Evolutionary conservation across 1,284 basidiomycete genomes (phyloP).

Genomic region (Ceratobasidium sp.): DNA sequence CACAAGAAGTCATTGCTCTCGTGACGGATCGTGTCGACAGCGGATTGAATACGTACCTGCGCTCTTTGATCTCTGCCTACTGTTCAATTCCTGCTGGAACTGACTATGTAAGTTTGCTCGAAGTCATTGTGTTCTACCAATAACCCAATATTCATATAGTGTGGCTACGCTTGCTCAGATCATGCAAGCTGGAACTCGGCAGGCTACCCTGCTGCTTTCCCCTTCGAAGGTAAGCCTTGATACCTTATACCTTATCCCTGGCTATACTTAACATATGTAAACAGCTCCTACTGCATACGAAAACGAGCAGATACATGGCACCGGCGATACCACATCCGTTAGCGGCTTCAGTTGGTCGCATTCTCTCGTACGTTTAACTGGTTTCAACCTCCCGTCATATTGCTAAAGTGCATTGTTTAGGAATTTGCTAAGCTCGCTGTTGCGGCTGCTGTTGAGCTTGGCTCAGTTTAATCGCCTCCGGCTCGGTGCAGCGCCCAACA

Average conservation of each 20-base stretch:
- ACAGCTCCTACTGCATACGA: constrained; percentile 50
- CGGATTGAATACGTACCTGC: constrained; percentile 61
- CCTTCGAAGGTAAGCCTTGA: constrained; percentile 53
- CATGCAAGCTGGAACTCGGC: constrained; percentile 62
- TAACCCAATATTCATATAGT: constrained; percentile 55
- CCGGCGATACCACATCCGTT: constrained; percentile 65
- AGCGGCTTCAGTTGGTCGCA: constrained; percentile 67
- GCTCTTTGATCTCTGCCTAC: constrained; percentile 48
- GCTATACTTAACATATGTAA: constrained; percentile 50
- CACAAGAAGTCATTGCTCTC: constrained; percentile 65
- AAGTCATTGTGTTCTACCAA: constrained; percentile 6
- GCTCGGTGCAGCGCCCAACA: not conserved
- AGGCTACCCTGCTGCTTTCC: constrained; percentile 62
- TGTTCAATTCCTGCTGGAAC: constrained; percentile 34
- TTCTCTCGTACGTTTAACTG: constrained; percentile 48
- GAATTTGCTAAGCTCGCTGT: constrained; percentile 68
- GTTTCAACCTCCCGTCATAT: not conserved
- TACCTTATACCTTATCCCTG: constrained; percentile 20
- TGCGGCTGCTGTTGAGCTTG: constrained; percentile 65
- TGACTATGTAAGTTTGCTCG: constrained; percentile 3
- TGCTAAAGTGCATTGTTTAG: not conserved
- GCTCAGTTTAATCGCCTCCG: constrained; percentile 1
- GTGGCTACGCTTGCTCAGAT: constrained; percentile 70
- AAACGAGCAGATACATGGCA: constrained; percentile 65
- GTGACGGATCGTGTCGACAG: constrained; percentile 64